Conservation (phyloP, 208 protist species). For the Trypanosoma brucei region DNA sequence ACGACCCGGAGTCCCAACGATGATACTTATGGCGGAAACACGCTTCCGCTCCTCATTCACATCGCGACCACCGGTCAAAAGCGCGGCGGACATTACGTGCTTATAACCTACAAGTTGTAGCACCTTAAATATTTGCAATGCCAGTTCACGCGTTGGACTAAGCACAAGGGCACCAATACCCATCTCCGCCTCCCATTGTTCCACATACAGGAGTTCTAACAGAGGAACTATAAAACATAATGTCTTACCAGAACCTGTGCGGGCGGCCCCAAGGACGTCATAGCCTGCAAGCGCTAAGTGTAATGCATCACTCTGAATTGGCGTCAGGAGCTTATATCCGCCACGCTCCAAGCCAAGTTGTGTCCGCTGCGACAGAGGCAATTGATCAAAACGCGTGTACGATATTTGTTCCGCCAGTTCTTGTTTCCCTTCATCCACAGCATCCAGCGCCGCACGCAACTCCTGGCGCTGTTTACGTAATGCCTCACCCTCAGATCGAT, state of each 20-base stretch:
- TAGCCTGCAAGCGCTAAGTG: slow-evolving; percentile 92
- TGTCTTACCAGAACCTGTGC: slow-evolving; percentile 98
- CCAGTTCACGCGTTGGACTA: slow-evolving; percentile 98
- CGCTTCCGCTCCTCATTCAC: slow-evolving; percentile 91
- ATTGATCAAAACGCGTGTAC: slow-evolving; percentile 66
- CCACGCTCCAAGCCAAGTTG: slow-evolving; percentile 87
- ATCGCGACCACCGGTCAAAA: slow-evolving; percentile 98
- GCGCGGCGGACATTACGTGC: slow-evolving; percentile 92
- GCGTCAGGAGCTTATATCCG: slow-evolving; percentile 93
- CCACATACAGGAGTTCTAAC: slow-evolving; percentile 89
- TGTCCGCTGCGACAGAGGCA: slow-evolving; percentile 90
- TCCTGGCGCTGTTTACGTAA: slow-evolving; percentile 36
- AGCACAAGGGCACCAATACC: slow-evolving; percentile 97
- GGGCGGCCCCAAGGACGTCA: slow-evolving; percentile 98
- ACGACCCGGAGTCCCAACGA: slow-evolving; percentile 98
- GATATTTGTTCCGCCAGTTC: background rate
- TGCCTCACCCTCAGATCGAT: slow-evolving; percentile 57
- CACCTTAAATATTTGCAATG: slow-evolving; percentile 99
- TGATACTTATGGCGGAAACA: slow-evolving; percentile 95
- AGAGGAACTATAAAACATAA: slow-evolving; percentile 98
- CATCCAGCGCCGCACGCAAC: slow-evolving; percentile 47
- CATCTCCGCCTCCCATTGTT: slow-evolving; percentile 87
- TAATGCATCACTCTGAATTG: slow-evolving; percentile 94
- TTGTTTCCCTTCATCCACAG: slow-evolving; percentile 22
- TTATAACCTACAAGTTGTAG: slow-evolving; percentile 91